A percentile compares a stretch with the other conserved stretches of the same genome.
Conservation (phyloP, 2,329 filamentous ascomycete species). For the Mycogone perniciosa region DNA sequence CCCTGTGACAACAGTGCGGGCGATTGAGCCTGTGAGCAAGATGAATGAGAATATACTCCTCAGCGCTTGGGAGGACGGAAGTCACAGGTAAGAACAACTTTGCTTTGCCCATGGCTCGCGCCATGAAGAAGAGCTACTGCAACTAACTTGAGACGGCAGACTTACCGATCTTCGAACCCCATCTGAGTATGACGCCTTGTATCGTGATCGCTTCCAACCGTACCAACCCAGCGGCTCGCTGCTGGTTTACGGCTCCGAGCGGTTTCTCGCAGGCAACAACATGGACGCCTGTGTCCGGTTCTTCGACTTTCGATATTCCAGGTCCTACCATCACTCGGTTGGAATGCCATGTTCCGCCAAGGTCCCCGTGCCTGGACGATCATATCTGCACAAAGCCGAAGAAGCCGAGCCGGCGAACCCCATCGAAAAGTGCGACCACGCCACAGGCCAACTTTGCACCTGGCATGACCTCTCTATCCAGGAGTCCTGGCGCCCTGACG, state of each 20-base stretch:
- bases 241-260: conserved; percentile 43
- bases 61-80: conserved; percentile 49
- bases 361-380: neutral
- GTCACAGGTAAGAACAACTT: conserved; percentile 28
- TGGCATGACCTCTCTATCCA: conserved; percentile 41
- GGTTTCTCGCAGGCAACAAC: conserved; percentile 45
- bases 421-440: conserved; percentile 32
- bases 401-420: conserved; percentile 26
- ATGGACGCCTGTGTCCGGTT: conserved; percentile 39
- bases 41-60: conserved; percentile 38
- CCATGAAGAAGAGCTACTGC: neutral
- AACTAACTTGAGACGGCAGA: conserved; percentile 17
- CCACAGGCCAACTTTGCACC: conserved; percentile 30
- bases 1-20: conserved; percentile 36
- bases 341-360: conserved; percentile 38
- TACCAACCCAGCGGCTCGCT: conserved; percentile 40
- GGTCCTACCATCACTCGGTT: conserved; percentile 42
- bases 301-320: conserved; percentile 49
- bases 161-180: conserved; percentile 46
- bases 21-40: conserved; percentile 39
- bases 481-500: conserved; percentile 44
- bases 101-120: no score
- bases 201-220: conserved; percentile 47
- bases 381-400: neutral
- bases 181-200: conserved; percentile 40